A percentile compares a stretch with the other conserved stretches of the same genome.
Conservation (phyloP, 768 basidiomycete genomes). For the Piloderma croceum region DNA sequence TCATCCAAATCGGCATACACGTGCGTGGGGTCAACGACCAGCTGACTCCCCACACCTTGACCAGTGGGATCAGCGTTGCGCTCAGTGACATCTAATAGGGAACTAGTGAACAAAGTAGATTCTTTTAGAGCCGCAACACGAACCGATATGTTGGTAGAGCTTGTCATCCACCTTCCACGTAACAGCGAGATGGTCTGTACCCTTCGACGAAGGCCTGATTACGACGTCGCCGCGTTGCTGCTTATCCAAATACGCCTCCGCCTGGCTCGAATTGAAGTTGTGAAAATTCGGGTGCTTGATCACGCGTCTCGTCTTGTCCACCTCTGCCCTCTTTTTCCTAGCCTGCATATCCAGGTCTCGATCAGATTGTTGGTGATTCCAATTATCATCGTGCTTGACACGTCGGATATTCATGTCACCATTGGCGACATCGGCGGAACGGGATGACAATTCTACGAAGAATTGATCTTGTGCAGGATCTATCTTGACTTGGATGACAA, state of each 20-base stretch:
- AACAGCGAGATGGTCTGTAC: conserved; percentile 86
- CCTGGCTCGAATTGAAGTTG: conserved; percentile 85
- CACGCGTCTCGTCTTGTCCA: conserved; percentile 71
- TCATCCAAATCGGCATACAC: conserved; percentile 93
- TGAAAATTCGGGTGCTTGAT: conserved; percentile 99
- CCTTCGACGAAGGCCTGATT: conserved; percentile 93
- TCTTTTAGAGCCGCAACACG: conserved; percentile 22
- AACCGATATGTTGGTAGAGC: conserved; percentile 94
- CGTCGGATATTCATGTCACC: conserved; percentile 62
- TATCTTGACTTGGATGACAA: conserved; percentile 69
- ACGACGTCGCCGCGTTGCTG: conserved; percentile 95
- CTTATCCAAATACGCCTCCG: conserved; percentile 83
- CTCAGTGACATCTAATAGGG: conserved; percentile 66
- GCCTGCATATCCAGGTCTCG: conserved; percentile 68
- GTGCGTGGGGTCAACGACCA: conserved; percentile 73
- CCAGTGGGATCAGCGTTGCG: conserved; percentile 70
- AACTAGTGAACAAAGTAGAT: conserved; percentile 1
- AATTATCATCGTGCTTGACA: conserved; percentile 52
- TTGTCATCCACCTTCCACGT: conserved; percentile 99
- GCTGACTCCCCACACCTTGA: conserved; percentile 55
- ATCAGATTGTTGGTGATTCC: conserved; percentile 60
- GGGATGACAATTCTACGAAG: conserved; percentile 69
- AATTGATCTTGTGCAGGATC: conserved; percentile 57
- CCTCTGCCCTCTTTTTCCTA: conserved; percentile 82
- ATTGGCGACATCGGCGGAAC: conserved; percentile 50